Evolutionary conservation across 2,329 filamentous ascomycete genomes (phyloP), one percentile per base, ranked within the genome.

Genomic region (Colletotrichum sp.): DNA sequence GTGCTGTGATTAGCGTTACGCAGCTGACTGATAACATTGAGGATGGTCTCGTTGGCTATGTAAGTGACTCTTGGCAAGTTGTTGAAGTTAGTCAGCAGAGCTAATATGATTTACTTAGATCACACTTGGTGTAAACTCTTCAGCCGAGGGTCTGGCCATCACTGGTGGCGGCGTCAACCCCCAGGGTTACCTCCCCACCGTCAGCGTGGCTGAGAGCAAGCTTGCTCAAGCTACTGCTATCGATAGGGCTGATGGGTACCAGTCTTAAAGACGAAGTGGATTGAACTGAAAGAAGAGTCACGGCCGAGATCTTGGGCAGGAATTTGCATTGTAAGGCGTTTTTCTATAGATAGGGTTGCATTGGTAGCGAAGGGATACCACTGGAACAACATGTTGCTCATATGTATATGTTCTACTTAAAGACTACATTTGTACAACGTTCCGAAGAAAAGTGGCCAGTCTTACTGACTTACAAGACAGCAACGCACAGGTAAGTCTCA

Each of bases 1-100:
- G 89, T 77, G 90, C 90, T 1, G 84, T 90, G 77, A 82, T 90
- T 67, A 85, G 91, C 79, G 90, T 90, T 74, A 86, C 88, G 15
- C 84, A 87, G 16, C 83, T 92, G 10, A 89, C 89, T 5, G 87
- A 90, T 32, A 81, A 83, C 34, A 78, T 88, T 9, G 76, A 79
- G 1, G 87, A 89, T 68, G 88, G 88, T 58, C 76, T 89, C 15
- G 81, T 89, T 68, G 86, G 82, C 15, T 89, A 87, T 87, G 52
- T 68, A 30, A 43, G 66, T 60, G 15, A 5, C 3, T 28, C 4
- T 10, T 5, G 16, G 8, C 12, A 16, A 3, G 4, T n/a, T 6
- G 0, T 38, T 38, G 13, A 13, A 43, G 2, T 0, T 52, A 6
- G 9, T n/a, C 52, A 30, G 30, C 60, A 18, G 10, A 13, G 28